Base-by-base conservation (phyloP, 2,329 filamentous ascomycete species). In the Ophiostoma quercus region DNA sequence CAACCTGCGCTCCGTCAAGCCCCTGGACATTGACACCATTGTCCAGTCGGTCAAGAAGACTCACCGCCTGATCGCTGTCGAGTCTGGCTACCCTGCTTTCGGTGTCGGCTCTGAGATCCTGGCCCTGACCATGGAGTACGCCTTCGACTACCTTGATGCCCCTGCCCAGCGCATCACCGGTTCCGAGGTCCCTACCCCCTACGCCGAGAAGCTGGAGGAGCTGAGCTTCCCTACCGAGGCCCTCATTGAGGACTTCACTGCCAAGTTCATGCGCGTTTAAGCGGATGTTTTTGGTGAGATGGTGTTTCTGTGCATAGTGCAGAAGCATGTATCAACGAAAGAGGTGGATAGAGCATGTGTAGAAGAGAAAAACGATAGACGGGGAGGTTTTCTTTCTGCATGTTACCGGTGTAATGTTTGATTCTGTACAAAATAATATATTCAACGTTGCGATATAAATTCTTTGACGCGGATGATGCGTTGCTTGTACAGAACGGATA, bases 1-100 rank as follows among this genome's bases (percentile, higher is more conserved):
- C 86, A 99, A 99, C 86, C 89, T 99, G 78, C 93, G 95, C 77
- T 97, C 94, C 75, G 84, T 99, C 83, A 99, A 98, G 87, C 95
- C 95, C 62, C 87, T 99, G 74, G 95, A 99, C 77, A 86, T 99
- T 71, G 94, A 98, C 82, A 87, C 92, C 74, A 98, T 99, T 77
- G 85, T 98, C 81, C 93, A 96, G 81, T 97, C 94, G 14, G 90
- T 99, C 79, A 98, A 99, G 91, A 99, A 99, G 90, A 99, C 95
- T 22, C 90, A 92, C 79, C 91, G 90, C 77, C 88, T 99, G 73
- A 86, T 99, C 80, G 89, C 88, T 60, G 92, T 99, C 75, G 94
- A 98, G 83, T 97, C 93, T 70, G 95, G 94, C 74, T 99, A 94
- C 88, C 95, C 95, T 73, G 92, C 92, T 77, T 99, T 94, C 79